These are phyloP conservation scores for Davidsoniella eucalypti DNA, from an alignment of 2,329 filamentous ascomycete species.

Conservation along the genomic window DNA sequence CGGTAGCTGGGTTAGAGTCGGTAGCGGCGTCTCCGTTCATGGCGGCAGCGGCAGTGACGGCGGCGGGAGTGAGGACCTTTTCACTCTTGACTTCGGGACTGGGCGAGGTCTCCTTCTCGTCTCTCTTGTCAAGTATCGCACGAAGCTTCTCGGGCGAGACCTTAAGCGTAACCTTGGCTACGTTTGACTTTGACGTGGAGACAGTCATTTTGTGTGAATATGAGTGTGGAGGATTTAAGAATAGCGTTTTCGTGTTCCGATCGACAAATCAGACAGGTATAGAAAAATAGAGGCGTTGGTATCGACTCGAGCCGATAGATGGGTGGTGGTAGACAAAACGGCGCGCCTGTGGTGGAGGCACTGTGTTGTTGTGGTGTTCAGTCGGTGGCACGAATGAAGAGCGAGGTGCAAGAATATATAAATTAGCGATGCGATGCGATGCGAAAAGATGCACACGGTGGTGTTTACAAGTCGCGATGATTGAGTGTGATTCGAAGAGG, in stretches of 20 bases:
- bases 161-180: conserved; percentile 34
- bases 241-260: not conserved
- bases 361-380: too few species aligned
- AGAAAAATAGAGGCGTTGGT: too few species aligned
- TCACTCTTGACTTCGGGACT: conserved; percentile 23
- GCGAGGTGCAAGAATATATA: too few species aligned
- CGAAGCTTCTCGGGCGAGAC: conserved; percentile 34
- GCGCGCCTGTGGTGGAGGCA: too few species aligned
- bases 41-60: conserved; percentile 17
- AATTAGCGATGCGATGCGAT: too few species aligned
- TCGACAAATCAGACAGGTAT: too few species aligned
- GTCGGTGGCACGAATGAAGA: too few species aligned
- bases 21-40: conserved; percentile 39
- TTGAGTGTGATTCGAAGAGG: too few species aligned
- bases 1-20: conserved; percentile 42
- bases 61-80: conserved; percentile 6
- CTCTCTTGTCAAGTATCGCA: conserved; percentile 25
- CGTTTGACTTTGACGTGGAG: conserved; percentile 15
- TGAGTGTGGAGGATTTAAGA: not conserved
- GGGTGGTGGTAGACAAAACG: too few species aligned
- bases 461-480: too few species aligned
- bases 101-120: conserved; percentile 27
- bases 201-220: conserved; percentile 8
- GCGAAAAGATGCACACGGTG: too few species aligned
- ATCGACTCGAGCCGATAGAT: too few species aligned